These are phyloP conservation scores for Hemileia vastatrix DNA, from an alignment of 1,284 basidiomycete species.

Conservation along the genomic window DNA sequence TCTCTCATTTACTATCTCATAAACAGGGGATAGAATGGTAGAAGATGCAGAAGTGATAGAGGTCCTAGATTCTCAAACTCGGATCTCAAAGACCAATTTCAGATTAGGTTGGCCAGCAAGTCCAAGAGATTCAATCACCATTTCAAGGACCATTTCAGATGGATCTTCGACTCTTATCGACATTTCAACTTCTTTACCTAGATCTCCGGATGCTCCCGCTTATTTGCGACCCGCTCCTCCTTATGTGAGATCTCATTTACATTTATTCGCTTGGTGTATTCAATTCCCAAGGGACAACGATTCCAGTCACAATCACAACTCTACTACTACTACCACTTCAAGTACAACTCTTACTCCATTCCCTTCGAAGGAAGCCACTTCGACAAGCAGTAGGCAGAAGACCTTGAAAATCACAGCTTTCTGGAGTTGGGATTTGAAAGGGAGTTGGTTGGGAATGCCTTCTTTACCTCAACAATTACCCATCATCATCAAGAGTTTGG, in stretches of 20 bases:
- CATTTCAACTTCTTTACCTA: constrained; percentile 86
- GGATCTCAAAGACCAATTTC: constrained; percentile 21
- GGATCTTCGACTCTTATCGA: constrained; percentile 67
- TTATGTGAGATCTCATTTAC: constrained; percentile 79
- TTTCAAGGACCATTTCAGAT: constrained; percentile 72
- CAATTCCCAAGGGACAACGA: constrained; percentile 51
- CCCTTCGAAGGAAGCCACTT: constrained; percentile 4
- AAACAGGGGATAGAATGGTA: constrained; percentile 23
- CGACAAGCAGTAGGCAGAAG: constrained; percentile 27
- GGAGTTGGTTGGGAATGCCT: constrained; percentile 61
- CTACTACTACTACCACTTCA: constrained; percentile 44
- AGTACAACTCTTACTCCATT: constrained; percentile 34
- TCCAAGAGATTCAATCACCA: constrained; percentile 82
- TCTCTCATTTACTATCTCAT: too few relatives aligned
- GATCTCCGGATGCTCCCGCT: constrained; percentile 78
- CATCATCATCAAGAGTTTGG: constrained; percentile 66
- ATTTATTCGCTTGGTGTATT: constrained; percentile 83
- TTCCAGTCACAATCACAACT: constrained; percentile 43
- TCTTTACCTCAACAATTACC: constrained; percentile 55
- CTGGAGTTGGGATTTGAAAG: constrained; percentile 87
- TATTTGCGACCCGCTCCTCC: constrained; percentile 89
- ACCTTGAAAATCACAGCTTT: constrained; percentile 72
- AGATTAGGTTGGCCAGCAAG: constrained; percentile 58
- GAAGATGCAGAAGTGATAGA: constrained; percentile 13
- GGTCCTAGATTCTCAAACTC: constrained; percentile 13